Conservation (phyloP, 768 basidiomycete genomes). For the Russula ochroleuca region DNA sequence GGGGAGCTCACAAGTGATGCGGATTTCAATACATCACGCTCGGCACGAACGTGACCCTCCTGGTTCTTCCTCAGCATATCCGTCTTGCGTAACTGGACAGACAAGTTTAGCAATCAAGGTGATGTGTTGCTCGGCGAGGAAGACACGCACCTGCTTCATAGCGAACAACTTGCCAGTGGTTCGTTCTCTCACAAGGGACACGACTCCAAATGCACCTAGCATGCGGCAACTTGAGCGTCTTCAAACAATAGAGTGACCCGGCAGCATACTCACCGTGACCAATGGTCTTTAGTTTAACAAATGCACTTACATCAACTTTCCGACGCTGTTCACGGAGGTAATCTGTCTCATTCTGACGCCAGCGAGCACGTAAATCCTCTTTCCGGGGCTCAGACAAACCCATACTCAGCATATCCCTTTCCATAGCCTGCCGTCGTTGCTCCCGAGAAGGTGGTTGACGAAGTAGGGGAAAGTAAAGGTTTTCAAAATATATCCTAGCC, state of each 20-base stretch:
- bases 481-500: conserved; percentile 91
- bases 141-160: conserved; percentile 81
- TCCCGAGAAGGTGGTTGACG: conserved; percentile 84
- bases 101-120: conserved; percentile 21
- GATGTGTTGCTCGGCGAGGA: conserved; percentile 26
- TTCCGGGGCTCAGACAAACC: conserved; percentile 66
- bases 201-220: conserved; percentile 91
- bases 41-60: conserved; percentile 95
- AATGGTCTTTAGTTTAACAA: conserved; percentile 87
- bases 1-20: conserved; percentile 77
- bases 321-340: conserved; percentile 80
- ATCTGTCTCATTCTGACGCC: conserved; percentile 85
- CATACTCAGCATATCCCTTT: conserved; percentile 78
- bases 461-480: conserved; percentile 79
- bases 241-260: conserved; percentile 29
- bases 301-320: conserved; percentile 80
- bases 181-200: conserved; percentile 84
- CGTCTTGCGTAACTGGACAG: conserved; percentile 66
- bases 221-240: conserved; percentile 27
- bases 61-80: conserved; percentile 96
- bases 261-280: conserved; percentile 64
- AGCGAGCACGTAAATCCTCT: conserved; percentile 63
- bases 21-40: conserved; percentile 89
- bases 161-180: conserved; percentile 78
- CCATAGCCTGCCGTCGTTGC: conserved; percentile 79